Evolutionary conservation across 176 grass and related monocot species (phyloP).

Genomic region (Oryza glumipatula): DNA sequence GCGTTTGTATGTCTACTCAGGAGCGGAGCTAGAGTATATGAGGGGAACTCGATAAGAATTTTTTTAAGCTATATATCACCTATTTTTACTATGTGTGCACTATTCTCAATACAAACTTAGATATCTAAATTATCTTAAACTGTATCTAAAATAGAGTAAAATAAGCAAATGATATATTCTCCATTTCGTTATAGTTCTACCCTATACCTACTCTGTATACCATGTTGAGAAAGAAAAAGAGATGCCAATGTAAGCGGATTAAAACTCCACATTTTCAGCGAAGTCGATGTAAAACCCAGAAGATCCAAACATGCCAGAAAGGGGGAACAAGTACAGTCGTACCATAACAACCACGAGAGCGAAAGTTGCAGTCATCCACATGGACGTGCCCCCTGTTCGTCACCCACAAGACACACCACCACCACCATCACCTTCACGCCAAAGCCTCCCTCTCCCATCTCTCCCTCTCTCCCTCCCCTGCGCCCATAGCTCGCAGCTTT

Average conservation of each 20-base stretch:
- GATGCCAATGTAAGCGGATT: background rate
- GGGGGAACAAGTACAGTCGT: background rate
- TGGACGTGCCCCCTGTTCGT: conserved; percentile 30
- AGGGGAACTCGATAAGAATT: too few species aligned
- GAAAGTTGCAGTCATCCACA: conserved; percentile 41
- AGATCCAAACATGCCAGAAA: background rate
- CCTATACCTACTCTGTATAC: too few species aligned
- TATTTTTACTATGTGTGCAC: too few species aligned
- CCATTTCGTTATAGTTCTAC: too few species aligned
- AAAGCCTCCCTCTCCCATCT: background rate
- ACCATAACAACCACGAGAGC: conserved; percentile 12
- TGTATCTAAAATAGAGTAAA: too few species aligned
- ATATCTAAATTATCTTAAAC: too few species aligned
- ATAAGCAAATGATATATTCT: too few species aligned
- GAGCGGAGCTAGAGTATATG: too few species aligned
- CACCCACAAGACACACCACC: background rate
- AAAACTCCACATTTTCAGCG: background rate
- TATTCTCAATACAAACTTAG: too few species aligned
- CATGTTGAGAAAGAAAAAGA: background rate
- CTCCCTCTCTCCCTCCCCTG: too few species aligned
- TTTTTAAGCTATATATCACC: too few species aligned
- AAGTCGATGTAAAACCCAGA: background rate
- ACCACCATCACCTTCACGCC: background rate
- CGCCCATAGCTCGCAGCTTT: background rate
- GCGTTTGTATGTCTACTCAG: too few species aligned